Conservation (phyloP, 495 filamentous ascomycete genomes). For the Aspergillus heteromorphus region DNA sequence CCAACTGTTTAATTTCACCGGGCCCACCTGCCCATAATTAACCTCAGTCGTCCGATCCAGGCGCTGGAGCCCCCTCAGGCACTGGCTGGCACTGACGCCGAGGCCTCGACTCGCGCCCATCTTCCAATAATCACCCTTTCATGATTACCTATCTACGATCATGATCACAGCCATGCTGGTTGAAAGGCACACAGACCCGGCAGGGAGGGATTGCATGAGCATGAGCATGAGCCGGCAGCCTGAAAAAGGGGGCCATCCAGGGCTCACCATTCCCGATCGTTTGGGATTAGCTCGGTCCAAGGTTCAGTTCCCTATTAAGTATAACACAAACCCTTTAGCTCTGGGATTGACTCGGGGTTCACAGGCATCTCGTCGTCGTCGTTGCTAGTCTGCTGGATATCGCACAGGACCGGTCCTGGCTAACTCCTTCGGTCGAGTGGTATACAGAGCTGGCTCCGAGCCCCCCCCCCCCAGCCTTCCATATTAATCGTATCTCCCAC, state of each 20-base stretch:
- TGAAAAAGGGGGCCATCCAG: not conserved
- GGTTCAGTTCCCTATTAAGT: not conserved
- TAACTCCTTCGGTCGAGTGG: too few species aligned
- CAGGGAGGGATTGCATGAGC: too few species aligned
- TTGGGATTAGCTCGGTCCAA: not conserved
- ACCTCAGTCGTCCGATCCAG: not conserved
- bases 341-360: too few species aligned
- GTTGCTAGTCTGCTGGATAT: too few species aligned
- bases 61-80: too few species aligned
- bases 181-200: too few species aligned
- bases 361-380: too few species aligned
- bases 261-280: not conserved
- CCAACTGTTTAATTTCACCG: slow-evolving; percentile 5
- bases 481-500: slow-evolving; percentile 2
- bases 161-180: too few species aligned
- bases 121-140: not conserved
- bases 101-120: not conserved
- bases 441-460: not conserved
- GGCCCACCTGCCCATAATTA: not conserved
- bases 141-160: not conserved
- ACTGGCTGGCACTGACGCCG: too few species aligned
- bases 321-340: too few species aligned
- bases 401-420: not conserved
- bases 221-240: not conserved
- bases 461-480: not conserved